phyloP scores from a whole-genome alignment of 352 stramenopile genomes.

The Globisporangium spiculum region DNA sequence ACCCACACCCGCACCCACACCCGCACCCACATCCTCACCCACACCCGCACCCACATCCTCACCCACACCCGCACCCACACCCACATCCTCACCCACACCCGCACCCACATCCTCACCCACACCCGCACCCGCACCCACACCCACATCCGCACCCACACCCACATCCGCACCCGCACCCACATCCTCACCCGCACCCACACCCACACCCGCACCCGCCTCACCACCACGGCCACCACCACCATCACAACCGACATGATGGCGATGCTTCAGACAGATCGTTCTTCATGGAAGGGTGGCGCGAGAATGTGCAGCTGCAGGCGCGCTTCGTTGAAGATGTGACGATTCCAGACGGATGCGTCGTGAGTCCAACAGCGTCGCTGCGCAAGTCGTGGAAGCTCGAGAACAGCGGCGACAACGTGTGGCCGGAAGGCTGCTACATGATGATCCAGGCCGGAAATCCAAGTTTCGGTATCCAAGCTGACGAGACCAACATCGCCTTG shows the following conservation, averaged over 20 bases:
- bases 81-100: too few relatives aligned
- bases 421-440: conserved; percentile 55
- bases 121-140: too few relatives aligned
- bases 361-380: conserved; percentile 44
- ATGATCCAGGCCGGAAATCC: conserved; percentile 31
- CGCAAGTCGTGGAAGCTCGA: conserved; percentile 77
- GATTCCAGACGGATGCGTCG: conserved; percentile 67
- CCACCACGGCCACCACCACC: conserved; percentile 6
- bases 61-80: too few relatives aligned
- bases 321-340: conserved; percentile 78
- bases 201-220: neutral
- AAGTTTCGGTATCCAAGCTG: conserved; percentile 28
- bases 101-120: too few relatives aligned
- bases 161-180: too few relatives aligned
- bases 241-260: neutral
- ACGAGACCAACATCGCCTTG: conserved; percentile 29
- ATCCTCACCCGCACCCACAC: too few relatives aligned
- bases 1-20: too few relatives aligned
- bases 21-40: too few relatives aligned
- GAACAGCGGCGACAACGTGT: conserved; percentile 53
- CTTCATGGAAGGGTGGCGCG: neutral
- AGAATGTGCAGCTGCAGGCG: conserved; percentile 29
- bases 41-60: too few relatives aligned
- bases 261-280: neutral
- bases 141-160: too few relatives aligned